Evolutionary conservation across 2,329 filamentous ascomycete species (phyloP).

Genomic region (Chaetomiaceae sp.): DNA sequence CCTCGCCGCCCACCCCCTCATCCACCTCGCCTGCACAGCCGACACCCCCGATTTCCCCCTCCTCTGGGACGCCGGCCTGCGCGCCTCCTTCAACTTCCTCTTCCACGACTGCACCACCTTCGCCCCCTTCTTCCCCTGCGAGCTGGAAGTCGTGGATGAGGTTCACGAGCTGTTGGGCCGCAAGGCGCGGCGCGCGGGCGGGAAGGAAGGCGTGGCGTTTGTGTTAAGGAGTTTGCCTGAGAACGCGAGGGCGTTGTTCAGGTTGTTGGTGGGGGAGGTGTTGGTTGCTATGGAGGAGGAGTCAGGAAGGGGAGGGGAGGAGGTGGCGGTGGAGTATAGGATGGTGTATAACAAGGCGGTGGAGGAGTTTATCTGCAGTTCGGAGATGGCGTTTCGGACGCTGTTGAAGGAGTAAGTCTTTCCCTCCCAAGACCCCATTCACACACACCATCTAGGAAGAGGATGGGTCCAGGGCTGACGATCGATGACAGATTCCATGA

Average conservation of each 20-base stretch:
- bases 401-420: slow-evolving; percentile 76
- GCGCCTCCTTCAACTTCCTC: slow-evolving; percentile 75
- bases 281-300: slow-evolving; percentile 62
- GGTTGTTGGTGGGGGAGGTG: slow-evolving; percentile 79
- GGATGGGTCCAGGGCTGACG: slow-evolving; percentile 26
- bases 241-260: slow-evolving; percentile 84
- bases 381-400: slow-evolving; percentile 91
- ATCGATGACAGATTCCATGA: slow-evolving; percentile 69
- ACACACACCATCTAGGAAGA: not conserved
- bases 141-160: slow-evolving; percentile 82
- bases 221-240: slow-evolving; percentile 87
- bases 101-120: slow-evolving; percentile 97
- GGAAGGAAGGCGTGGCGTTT: slow-evolving; percentile 86
- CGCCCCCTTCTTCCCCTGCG: slow-evolving; percentile 57
- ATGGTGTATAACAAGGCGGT: slow-evolving; percentile 92
- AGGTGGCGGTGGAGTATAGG: slow-evolving; percentile 78
- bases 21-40: slow-evolving; percentile 73
- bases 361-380: slow-evolving; percentile 95
- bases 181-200: slow-evolving; percentile 73
- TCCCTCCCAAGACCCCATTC: not conserved
- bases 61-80: slow-evolving; percentile 84
- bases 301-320: slow-evolving; percentile 43
- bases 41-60: slow-evolving; percentile 85
- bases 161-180: slow-evolving; percentile 84
- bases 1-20: slow-evolving; percentile 66